Percentiles rank a stretch among this genome's conserved stretches.
These are phyloP conservation scores for Fusarium ambrosium DNA, from an alignment of 2,329 filamentous ascomycete genomes.

Conservation along the genomic window DNA sequence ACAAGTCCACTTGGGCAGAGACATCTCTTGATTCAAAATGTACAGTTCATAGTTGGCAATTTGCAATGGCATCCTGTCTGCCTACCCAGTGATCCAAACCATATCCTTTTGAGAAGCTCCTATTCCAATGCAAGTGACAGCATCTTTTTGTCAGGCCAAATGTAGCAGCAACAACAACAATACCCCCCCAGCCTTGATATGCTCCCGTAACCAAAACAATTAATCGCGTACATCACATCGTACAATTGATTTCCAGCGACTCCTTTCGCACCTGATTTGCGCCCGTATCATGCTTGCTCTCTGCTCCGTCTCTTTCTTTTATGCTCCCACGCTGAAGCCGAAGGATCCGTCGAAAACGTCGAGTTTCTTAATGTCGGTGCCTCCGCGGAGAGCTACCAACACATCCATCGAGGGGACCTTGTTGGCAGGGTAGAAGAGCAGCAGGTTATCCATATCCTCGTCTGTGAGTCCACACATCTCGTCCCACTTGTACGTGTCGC, in stretches of 20 bases:
- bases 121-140: slow-evolving; percentile 9
- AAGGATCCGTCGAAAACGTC: slow-evolving; percentile 72
- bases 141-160: slow-evolving; percentile 2
- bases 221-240: slow-evolving; percentile 35
- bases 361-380: slow-evolving; percentile 59
- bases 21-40: background rate
- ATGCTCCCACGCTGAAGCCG: slow-evolving; percentile 68
- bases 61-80: slow-evolving; percentile 15
- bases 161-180: slow-evolving; percentile 17
- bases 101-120: slow-evolving; percentile 4
- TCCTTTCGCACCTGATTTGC: slow-evolving; percentile 8
- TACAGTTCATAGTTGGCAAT: slow-evolving; percentile 22
- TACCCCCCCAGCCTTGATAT: slow-evolving; percentile 39
- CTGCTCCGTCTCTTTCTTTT: slow-evolving; percentile 12
- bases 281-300: background rate
- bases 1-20: background rate
- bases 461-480: slow-evolving; percentile 87
- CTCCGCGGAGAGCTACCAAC: slow-evolving; percentile 67
- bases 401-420: slow-evolving; percentile 69
- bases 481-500: slow-evolving; percentile 86
- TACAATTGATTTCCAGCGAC: slow-evolving; percentile 33
- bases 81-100: slow-evolving; percentile 2
- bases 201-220: slow-evolving; percentile 39
- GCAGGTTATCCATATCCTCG: slow-evolving; percentile 85
- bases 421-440: slow-evolving; percentile 76